Percentiles rank a stretch among this genome's conserved stretches.
phyloP scores from a whole-genome alignment of 2,329 filamentous ascomycete species.

The Penicillium corylophilum region DNA sequence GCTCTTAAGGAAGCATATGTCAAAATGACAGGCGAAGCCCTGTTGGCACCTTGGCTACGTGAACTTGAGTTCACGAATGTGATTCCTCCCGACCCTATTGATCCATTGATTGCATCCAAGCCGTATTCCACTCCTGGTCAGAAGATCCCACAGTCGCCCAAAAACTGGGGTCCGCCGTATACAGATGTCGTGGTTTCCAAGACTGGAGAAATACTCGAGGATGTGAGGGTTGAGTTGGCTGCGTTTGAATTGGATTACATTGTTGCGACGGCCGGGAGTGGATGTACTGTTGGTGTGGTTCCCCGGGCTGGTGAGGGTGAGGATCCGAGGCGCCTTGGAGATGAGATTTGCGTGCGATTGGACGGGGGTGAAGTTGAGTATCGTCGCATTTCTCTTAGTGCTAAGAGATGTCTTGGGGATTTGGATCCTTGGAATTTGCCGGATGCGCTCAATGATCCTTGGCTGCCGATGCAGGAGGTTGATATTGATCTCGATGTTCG shows the following conservation, averaged over 20 bases:
- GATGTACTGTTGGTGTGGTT: conserved; percentile 14
- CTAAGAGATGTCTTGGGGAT: conserved; percentile 16
- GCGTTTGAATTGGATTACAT: conserved; percentile 60
- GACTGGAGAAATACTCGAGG: conserved; percentile 46
- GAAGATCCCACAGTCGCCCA: conserved; percentile 9
- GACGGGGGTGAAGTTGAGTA: not conserved
- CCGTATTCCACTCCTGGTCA: conserved; percentile 4
- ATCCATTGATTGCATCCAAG: conserved; percentile 6
- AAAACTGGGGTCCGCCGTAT: conserved; percentile 38
- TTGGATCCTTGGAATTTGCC: conserved; percentile 18
- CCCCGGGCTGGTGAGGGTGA: conserved; percentile 1
- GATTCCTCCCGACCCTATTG: conserved; percentile 43
- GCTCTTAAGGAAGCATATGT: conserved; percentile 66
- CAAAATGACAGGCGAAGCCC: conserved; percentile 64
- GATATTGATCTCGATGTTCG: conserved; percentile 50
- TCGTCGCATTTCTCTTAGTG: conserved; percentile 14
- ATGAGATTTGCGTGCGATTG: not conserved
- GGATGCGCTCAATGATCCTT: conserved; percentile 26
- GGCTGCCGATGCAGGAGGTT: conserved; percentile 44
- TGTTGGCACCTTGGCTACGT: conserved; percentile 61
- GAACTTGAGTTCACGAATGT: conserved; percentile 62
- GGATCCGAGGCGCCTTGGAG: conserved; percentile 8
- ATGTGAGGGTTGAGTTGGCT: conserved; percentile 58
- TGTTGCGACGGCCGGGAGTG: conserved; percentile 51
- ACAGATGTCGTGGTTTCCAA: conserved; percentile 51